Evolutionary conservation across 805 yeast genomes (phyloP).

Genomic region (Sugiyamaella lignohabitans): DNA sequence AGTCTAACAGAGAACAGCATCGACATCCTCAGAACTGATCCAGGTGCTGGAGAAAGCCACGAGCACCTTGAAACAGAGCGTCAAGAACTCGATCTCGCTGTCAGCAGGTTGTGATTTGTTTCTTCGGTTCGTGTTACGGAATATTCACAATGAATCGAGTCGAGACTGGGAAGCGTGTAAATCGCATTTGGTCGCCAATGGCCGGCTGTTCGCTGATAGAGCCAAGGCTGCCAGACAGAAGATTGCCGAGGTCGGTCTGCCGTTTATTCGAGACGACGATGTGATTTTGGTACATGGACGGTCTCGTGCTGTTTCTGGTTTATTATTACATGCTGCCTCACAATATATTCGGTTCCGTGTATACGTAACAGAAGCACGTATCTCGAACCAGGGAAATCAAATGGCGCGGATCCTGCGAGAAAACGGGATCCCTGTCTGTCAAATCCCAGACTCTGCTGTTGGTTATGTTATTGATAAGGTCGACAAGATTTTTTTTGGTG

Average conservation of each 20-base stretch:
- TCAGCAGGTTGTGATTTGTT: slow-evolving; percentile 98
- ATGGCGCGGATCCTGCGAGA: slow-evolving; percentile 64
- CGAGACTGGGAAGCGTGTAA: slow-evolving; percentile 95
- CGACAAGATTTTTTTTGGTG: slow-evolving; percentile 92
- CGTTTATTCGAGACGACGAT: slow-evolving; percentile 91
- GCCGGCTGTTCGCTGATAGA: slow-evolving; percentile 82
- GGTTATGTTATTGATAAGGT: slow-evolving; percentile 88
- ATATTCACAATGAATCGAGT: slow-evolving; percentile 55
- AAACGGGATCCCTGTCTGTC: slow-evolving; percentile 76
- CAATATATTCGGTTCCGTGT: slow-evolving; percentile 79
- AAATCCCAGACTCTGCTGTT: slow-evolving; percentile 88
- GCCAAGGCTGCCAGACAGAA: slow-evolving; percentile 84
- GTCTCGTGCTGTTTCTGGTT: slow-evolving; percentile 80
- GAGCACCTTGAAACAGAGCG: slow-evolving; percentile 62
- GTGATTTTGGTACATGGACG: slow-evolving; percentile 80
- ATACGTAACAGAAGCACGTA: slow-evolving; percentile 88
- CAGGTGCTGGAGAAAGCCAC: slow-evolving; percentile 73
- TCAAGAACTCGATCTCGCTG: slow-evolving; percentile 85
- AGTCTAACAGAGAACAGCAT: too few relatives aligned
- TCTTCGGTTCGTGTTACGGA: slow-evolving; percentile 85
- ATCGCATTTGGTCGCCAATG: slow-evolving; percentile 84
- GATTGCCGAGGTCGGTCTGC: slow-evolving; percentile 81
- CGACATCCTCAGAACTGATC: slow-evolving; percentile 89
- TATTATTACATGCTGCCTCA: slow-evolving; percentile 70
- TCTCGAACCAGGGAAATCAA: slow-evolving; percentile 57